phyloP scores from a whole-genome alignment of 2,329 filamentous ascomycete genomes.

The Aspergillus thermomutatus region DNA sequence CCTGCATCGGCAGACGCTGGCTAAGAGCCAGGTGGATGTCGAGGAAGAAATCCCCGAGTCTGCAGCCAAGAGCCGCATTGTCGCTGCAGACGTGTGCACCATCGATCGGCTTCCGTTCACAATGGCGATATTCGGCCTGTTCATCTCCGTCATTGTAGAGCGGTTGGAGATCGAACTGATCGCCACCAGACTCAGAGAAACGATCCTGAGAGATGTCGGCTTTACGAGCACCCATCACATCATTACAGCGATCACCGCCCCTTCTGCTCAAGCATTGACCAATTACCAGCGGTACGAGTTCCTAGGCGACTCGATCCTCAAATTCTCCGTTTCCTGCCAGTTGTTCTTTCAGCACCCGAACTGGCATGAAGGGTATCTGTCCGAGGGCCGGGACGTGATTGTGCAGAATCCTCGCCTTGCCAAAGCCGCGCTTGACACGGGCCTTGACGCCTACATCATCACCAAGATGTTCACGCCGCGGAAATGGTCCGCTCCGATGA shows the following conservation, averaged over 20 bases:
- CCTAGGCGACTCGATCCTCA: constrained; percentile 79
- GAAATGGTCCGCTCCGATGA: constrained; percentile 70
- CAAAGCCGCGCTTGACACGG: constrained; percentile 58
- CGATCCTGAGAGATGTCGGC: constrained; percentile 50
- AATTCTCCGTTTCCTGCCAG: constrained; percentile 67
- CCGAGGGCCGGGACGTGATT: constrained; percentile 62
- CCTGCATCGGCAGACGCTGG: constrained; percentile 14
- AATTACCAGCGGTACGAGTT: constrained; percentile 87
- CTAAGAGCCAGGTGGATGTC: not conserved
- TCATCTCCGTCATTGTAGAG: constrained; percentile 71
- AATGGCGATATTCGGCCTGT: constrained; percentile 51
- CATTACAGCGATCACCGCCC: constrained; percentile 67
- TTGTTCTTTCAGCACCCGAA: constrained; percentile 57
- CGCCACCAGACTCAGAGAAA: constrained; percentile 57
- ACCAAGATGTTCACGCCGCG: constrained; percentile 62
- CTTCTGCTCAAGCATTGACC: constrained; percentile 54
- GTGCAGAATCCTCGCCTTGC: constrained; percentile 75
- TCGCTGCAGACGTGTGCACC: constrained; percentile 25
- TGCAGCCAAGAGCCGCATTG: constrained; percentile 14
- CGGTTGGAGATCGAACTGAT: constrained; percentile 64
- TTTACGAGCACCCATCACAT: constrained; percentile 58
- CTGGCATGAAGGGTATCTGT: constrained; percentile 76
- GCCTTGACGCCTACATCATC: constrained; percentile 71
- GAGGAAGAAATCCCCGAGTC: constrained; percentile 7
- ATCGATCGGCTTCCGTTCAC: constrained; percentile 43